Evolutionary conservation across 2,329 filamentous ascomycete species (phyloP).

Genomic region (Eurotiales sp.): DNA sequence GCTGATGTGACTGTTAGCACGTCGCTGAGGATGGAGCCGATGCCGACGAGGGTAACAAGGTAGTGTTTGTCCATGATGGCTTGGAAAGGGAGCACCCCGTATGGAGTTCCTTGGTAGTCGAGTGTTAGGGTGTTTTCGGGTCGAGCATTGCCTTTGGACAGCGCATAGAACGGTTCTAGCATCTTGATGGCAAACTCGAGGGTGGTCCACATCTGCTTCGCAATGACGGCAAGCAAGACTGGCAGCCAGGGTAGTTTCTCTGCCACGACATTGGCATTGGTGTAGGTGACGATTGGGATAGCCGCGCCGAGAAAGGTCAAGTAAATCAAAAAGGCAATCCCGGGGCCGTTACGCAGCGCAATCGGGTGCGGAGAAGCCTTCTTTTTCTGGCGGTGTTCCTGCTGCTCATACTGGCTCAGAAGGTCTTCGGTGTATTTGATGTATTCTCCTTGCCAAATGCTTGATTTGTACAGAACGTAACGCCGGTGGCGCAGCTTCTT

Average conservation of each 20-base stretch:
- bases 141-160: constrained; percentile 41
- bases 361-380: constrained; percentile 41
- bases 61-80: constrained; percentile 44
- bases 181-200: constrained; percentile 47
- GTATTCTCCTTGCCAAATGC: constrained; percentile 50
- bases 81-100: constrained; percentile 42
- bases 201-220: constrained; percentile 47
- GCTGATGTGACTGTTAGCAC: constrained; percentile 48
- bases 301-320: constrained; percentile 36
- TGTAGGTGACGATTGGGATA: constrained; percentile 44
- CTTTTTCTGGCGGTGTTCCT: constrained; percentile 17
- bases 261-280: constrained; percentile 33
- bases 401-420: constrained; percentile 24
- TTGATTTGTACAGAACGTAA: constrained; percentile 49
- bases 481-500: constrained; percentile 43
- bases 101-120: constrained; percentile 48
- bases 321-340: constrained; percentile 39
- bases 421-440: constrained; percentile 24
- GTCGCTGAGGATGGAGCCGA: constrained; percentile 44
- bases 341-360: constrained; percentile 40
- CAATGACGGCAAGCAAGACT: constrained; percentile 42
- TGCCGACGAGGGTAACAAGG: constrained; percentile 43
- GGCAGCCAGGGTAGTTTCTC: constrained; percentile 44
- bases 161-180: constrained; percentile 47
- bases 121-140: constrained; percentile 46